Base-by-base conservation (phyloP, 306 rosid species). In the Prosopis cineraria region DNA sequence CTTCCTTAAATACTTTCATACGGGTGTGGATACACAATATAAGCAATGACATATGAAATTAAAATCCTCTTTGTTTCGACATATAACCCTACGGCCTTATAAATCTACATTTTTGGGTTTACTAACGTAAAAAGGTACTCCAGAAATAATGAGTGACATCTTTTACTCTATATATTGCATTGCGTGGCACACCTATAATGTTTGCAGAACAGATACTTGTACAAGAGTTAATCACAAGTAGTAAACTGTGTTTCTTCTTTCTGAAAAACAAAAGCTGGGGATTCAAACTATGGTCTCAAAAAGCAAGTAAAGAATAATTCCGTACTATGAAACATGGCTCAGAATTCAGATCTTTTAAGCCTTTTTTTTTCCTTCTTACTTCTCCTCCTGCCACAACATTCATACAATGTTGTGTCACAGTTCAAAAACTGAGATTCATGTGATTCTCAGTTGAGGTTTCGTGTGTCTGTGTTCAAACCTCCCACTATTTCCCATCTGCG, bases 391-490 rank as follows among this genome's bases (percentile, higher is more conserved):
- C 59, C 19, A 24, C 41, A 24, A 34, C 70, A 24, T 58, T 33
- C 77, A 73, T 55, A 80, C 84, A 70, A 82, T 80, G 89, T 86
- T 79, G 84, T 76, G 83, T 82, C 87, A 69, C 78, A 73, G 45
- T 72, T 86, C 81, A 82, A 77, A 76, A 79, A 48, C 82, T 79
- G 69, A 72, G 76, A 76, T 71, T 72, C 84, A 78, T 78, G 70
- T 73, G 71, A 70, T 78, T 44, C 84, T 85, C 74, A 53, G n/a
- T 64, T 66, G 56, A 53, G 82, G 78, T 85, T 85, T 44, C 82
- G 86, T 82, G 84, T 79, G 78, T 56, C 80, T 67, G 45, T 82
- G 82, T 77, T 85, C 89, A 72, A 82, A 85, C 48, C 79, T 79
- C 65, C 75, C 78, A 68, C 83, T 79, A 72, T 80, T 79, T 70